phyloP scores from a whole-genome alignment of 257 asterid genomes.

The Fraxinus excelsior region DNA sequence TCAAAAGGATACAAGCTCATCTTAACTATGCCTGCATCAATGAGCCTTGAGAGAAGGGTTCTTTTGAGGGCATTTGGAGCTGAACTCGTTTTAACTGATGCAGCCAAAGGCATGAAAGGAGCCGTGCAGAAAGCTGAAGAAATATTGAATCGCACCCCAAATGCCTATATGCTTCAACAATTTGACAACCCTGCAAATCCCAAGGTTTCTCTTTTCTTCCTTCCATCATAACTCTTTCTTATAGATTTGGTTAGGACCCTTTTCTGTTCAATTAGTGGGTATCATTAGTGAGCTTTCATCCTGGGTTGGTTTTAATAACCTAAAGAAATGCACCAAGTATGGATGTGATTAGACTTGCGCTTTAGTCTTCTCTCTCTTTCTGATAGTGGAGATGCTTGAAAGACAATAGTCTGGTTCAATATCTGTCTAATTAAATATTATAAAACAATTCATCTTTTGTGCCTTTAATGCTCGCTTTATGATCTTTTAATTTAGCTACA shows the following conservation, averaged over 20 bases:
- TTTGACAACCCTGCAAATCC: constrained; percentile 98
- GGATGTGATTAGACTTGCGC: background rate
- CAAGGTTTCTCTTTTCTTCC: constrained; percentile 55
- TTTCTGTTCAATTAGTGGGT: background rate
- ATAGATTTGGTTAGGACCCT: background rate
- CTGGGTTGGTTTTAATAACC: background rate
- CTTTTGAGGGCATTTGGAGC: constrained; percentile 99
- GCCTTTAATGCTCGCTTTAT: background rate
- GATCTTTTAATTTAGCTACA: background rate
- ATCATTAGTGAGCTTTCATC: background rate
- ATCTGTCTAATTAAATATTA: background rate
- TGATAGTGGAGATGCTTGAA: constrained; percentile 9
- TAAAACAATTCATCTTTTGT: background rate
- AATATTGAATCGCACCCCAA: constrained; percentile 67
- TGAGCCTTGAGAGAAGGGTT: constrained; percentile 99
- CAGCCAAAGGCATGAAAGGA: constrained; percentile 96
- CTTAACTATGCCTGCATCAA: constrained; percentile 99
- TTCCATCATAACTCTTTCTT: background rate
- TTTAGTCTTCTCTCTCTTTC: background rate
- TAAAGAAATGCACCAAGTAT: background rate
- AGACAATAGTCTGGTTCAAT: constrained; percentile 6
- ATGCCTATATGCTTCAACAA: constrained; percentile 94
- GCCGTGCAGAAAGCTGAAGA: constrained; percentile 96
- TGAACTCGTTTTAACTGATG: constrained; percentile 85
- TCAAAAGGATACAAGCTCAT: constrained; percentile 97